Base-by-base conservation (phyloP, 2,329 filamentous ascomycete genomes). In the Macroventuria anomochaeta region DNA sequence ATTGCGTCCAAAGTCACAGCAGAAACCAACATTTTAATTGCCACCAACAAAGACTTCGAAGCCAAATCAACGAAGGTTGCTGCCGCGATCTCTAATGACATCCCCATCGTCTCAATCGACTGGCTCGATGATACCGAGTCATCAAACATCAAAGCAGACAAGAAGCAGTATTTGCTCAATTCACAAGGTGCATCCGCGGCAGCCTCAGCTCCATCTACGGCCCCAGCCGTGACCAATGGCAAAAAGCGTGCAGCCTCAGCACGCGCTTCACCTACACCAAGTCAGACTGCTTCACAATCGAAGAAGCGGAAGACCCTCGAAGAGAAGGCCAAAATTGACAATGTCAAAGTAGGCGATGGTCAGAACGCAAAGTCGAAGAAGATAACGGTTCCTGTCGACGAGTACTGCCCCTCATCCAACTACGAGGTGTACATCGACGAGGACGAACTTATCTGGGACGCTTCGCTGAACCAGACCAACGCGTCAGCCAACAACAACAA, bases 381-480 rank as follows among this genome's bases (percentile, higher is more conserved):
- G 21, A 71, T 73, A 32, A 65, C 79, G 6, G 71, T 83, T 20
- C 76, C 79, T 1, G 66, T 84, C 2, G 82, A 84, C 53, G 78
- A 81, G 34, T 68, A 61, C 13, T 80, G 73, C 47, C 58, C 68
- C 7, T 65, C 73, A 28, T 46, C 51, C 23, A 51, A 53, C 11
- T 74, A 73, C 47, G 63, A 64, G 10, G 90, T 96, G 26, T 86
- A 88, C 66, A 83, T 93, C 50, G 88, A 88, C 55, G 75, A 82
- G 1, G 74, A 82, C 32, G 85, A 85, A 17, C 75, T 88, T 49
- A 90, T 93, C 40, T 93, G 85, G 71, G 91, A 96, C 68, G 90
- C 89, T 0, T 86, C 88, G 0, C 78, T 96, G 38, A 95, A 93
- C 62, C 88, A 93, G 70, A 89, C 90, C 10, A 89, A 91, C 61